These are phyloP conservation scores for Meira miltonrushii DNA, from an alignment of 1,284 basidiomycete genomes.

Conservation along the genomic window DNA sequence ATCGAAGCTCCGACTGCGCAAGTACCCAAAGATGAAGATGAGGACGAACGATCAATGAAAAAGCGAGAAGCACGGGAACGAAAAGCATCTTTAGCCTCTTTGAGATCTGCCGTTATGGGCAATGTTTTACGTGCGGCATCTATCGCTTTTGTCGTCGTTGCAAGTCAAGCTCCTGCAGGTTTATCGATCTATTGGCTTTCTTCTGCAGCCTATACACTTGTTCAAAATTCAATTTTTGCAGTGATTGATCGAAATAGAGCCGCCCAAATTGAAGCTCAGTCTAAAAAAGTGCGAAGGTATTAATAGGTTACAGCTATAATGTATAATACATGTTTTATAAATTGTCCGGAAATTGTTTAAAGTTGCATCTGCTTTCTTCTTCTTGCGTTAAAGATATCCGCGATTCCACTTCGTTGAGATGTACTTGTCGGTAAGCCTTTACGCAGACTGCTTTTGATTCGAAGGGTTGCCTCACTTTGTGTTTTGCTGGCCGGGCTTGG, in stretches of 20 bases:
- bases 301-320: too few species aligned
- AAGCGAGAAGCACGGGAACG: conserved; percentile 12
- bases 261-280: background rate
- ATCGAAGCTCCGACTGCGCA: background rate
- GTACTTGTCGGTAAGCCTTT: background rate
- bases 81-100: conserved; percentile 16
- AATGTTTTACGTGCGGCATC: conserved; percentile 62
- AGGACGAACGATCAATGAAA: background rate
- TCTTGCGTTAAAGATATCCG: background rate
- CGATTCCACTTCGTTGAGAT: background rate
- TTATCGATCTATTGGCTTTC: conserved; percentile 77
- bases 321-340: too few species aligned
- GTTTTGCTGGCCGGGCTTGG: conserved; percentile 1
- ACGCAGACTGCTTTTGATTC: background rate
- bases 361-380: too few species aligned
- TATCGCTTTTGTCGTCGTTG: conserved; percentile 68
- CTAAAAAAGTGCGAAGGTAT: too few species aligned
- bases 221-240: conserved; percentile 68
- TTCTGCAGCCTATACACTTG: conserved; percentile 70
- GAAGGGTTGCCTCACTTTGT: conserved; percentile 3
- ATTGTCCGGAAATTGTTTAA: too few species aligned
- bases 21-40: background rate
- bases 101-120: conserved; percentile 59
- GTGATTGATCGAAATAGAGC: conserved; percentile 5
- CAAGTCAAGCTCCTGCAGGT: conserved; percentile 70